Base-by-base conservation (phyloP, 768 basidiomycete species). In the Lactifluus piperatus region DNA sequence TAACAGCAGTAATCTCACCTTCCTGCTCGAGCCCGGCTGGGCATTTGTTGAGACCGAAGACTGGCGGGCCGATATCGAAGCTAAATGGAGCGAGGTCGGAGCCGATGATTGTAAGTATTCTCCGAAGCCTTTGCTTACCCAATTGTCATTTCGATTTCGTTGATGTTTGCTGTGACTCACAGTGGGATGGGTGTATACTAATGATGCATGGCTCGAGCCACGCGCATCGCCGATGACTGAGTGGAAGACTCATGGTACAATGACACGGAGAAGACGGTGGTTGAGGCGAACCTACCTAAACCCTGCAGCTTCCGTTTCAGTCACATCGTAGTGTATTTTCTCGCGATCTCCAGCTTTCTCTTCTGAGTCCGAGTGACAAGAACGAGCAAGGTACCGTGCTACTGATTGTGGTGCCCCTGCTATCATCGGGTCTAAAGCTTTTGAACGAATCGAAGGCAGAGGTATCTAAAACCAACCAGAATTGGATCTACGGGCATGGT, bases 181-280 rank as follows among this genome's bases (percentile, higher is more conserved):
- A 84, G 87, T 82, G 65, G 90, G 88, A 3, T 92, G 91, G 88
- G 81, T 87, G 14, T 91, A 91, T 66, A 85, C 85, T 8, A 86
- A 88, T 62, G 88, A 90, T 58, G 73, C 77, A 0, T 92, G 90
- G 91, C 72, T 81, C 5, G 76, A 83, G 56, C 74, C 81, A 11
- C 56, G 71, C 68, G 39, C 71, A 67, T 62, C 62, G 69, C 67
- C 75, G 70, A 41, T 74, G 74, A 72, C 71, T 54, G 75, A 67
- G 60, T 79, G 73, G 69, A 77, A 71, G 63, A 74, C 73, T 43
- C 45, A 63, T 0, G 74, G 76, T 4, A 77, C 70, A 1, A 73
- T 88, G 62, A 90, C 88, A 18, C 72, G 88, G 47, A 70, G 88
- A 63, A 71, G 88, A 63, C 73, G 86, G 54, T 91, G 90, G 89